Evolutionary conservation across 1,284 basidiomycete species (phyloP).

Genomic region (Volvariella volvacea): DNA sequence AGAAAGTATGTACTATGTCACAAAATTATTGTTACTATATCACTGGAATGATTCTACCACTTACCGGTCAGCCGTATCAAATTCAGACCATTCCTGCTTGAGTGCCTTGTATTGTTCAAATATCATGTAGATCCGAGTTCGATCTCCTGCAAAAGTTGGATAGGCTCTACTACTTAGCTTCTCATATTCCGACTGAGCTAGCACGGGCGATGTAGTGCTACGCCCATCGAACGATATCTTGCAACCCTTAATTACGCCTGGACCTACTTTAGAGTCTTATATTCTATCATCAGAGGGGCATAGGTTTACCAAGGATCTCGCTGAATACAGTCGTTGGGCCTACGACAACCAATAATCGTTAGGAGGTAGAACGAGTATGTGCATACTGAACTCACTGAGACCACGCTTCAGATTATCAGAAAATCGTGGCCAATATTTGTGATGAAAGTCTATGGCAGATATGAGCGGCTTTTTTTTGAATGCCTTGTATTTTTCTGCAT

Average conservation of each 20-base stretch:
- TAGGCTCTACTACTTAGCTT: slow-evolving; percentile 17
- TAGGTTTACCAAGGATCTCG: slow-evolving; percentile 55
- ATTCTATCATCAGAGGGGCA: slow-evolving; percentile 1
- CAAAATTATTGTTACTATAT: no score
- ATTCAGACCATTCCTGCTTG: slow-evolving; percentile 38
- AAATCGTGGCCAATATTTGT: no score
- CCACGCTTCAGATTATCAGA: no score
- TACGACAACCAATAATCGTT: slow-evolving; percentile 19
- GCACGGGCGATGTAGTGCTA: no score
- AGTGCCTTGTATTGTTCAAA: slow-evolving; percentile 47
- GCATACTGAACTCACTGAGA: no score
- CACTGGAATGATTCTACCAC: no score
- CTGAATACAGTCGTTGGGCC: slow-evolving; percentile 60
- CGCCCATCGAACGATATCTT: slow-evolving; percentile 23
- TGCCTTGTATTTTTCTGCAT: no score
- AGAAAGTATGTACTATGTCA: no score
- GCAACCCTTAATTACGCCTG: slow-evolving; percentile 66
- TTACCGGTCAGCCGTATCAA: slow-evolving; percentile 60
- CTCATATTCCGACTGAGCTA: no score
- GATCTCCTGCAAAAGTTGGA: slow-evolving; percentile 44
- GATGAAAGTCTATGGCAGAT: no score
- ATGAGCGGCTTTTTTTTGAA: no score
- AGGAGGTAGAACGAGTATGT: no score
- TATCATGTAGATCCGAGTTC: slow-evolving; percentile 46
- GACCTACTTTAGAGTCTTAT: neutral